Percentiles rank a stretch among this genome's conserved stretches.
phyloP scores from a whole-genome alignment of 2,329 filamentous ascomycete genomes.

The Epicoccum sorghinum region DNA sequence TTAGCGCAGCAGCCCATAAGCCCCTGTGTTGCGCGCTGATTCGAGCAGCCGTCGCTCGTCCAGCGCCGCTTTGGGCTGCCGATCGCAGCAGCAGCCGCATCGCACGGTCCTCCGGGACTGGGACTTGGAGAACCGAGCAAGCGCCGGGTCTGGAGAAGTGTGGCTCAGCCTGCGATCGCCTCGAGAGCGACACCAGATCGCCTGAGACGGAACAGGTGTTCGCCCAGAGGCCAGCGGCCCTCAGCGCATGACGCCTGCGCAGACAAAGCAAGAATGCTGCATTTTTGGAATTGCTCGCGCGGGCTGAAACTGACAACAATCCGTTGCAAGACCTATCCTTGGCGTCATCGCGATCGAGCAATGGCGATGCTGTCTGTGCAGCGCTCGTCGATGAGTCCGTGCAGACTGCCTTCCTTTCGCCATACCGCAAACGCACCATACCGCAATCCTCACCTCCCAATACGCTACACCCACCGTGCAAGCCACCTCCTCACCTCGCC shows the following conservation, averaged over 20 bases:
- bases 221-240: neutral
- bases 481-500: constrained; percentile 28
- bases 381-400: constrained; percentile 22
- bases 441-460: constrained; percentile 6
- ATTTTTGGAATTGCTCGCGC: neutral
- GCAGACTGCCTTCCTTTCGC: constrained; percentile 17
- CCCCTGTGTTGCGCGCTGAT: constrained; percentile 24
- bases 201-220: constrained; percentile 15
- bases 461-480: constrained; percentile 17
- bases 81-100: constrained; percentile 22
- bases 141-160: constrained; percentile 26
- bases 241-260: neutral
- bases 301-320: constrained; percentile 19
- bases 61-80: constrained; percentile 26
- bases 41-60: constrained; percentile 26
- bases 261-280: neutral
- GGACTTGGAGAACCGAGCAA: constrained; percentile 30
- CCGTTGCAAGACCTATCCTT: constrained; percentile 20
- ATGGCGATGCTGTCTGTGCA: constrained; percentile 21
- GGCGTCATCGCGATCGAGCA: constrained; percentile 38
- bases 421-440: constrained; percentile 13
- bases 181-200: constrained; percentile 27
- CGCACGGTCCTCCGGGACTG: constrained; percentile 30
- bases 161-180: constrained; percentile 35
- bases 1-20: constrained; percentile 22